A percentile compares a stretch with the other conserved stretches of the same genome.
These are phyloP conservation scores for Verruconis gallopava DNA, from an alignment of 2,329 filamentous ascomycete species.

Conservation along the genomic window DNA sequence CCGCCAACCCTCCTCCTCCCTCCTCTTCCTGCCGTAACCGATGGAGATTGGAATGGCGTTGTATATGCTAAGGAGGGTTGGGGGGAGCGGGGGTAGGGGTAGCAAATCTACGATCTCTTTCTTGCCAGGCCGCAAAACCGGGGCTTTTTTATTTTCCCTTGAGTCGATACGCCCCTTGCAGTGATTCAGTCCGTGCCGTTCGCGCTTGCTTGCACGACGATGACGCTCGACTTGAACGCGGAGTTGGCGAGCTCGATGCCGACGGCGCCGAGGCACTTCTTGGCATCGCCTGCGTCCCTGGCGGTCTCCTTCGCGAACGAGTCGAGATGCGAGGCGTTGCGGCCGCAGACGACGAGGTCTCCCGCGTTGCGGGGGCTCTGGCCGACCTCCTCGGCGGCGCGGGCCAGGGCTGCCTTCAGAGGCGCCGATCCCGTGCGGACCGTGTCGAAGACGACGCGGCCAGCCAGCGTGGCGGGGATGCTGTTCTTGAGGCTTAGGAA, in stretches of 20 bases:
- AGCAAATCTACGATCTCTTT: too few relatives aligned
- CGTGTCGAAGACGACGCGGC: conserved; percentile 46
- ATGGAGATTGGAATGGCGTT: too few relatives aligned
- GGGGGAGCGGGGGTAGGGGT: too few relatives aligned
- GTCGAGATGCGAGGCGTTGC: conserved; percentile 22
- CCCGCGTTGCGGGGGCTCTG: conserved; percentile 52
- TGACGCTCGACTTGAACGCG: conserved; percentile 51
- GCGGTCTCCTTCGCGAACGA: conserved; percentile 16
- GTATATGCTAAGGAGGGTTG: too few relatives aligned
- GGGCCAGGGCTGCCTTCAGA: conserved; percentile 35
- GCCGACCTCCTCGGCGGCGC: conserved; percentile 47
- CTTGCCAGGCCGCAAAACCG: too few relatives aligned
- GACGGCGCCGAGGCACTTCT: conserved; percentile 44
- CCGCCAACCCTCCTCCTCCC: too few relatives aligned
- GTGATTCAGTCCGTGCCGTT: too few relatives aligned
- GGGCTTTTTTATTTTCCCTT: too few relatives aligned
- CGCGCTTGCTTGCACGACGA: conserved; percentile 64
- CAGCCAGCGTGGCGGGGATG: conserved; percentile 36
- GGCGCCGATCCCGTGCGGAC: conserved; percentile 26
- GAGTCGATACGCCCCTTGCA: too few relatives aligned
- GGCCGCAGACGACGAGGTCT: conserved; percentile 56
- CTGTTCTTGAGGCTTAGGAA: conserved; percentile 45
- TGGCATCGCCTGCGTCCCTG: conserved; percentile 22
- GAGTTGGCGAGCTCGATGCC: conserved; percentile 47
- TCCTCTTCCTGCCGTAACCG: too few relatives aligned